Conservation (phyloP, 345 rosid genomes). For the Bruguiera sexangula region DNA sequence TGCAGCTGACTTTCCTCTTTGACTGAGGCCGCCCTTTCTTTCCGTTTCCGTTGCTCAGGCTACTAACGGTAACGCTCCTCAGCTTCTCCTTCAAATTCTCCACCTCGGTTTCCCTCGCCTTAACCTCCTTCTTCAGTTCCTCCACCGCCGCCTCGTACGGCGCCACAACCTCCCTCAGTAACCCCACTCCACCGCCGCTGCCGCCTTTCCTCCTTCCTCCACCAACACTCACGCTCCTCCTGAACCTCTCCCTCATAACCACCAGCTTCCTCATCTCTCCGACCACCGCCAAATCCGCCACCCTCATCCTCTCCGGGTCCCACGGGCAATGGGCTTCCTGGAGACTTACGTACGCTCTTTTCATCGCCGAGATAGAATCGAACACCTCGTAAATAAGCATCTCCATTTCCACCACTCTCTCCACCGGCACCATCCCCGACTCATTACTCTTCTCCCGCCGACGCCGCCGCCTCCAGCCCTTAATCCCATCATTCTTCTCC, state of each 20-base stretch:
- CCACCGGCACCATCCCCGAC: conserved; percentile 19
- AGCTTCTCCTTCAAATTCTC: conserved; percentile 78
- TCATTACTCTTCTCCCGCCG: conserved; percentile 13
- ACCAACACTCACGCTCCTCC: conserved; percentile 41
- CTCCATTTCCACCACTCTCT: conserved; percentile 53
- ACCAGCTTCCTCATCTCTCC: conserved; percentile 72
- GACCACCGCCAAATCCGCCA: conserved; percentile 76
- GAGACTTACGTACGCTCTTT: conserved; percentile 63
- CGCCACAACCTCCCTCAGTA: conserved; percentile 83
- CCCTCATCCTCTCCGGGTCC: conserved; percentile 90
- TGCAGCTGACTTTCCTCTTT: conserved; percentile 68
- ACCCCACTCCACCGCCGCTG: conserved; percentile 32
- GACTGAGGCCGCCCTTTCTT: conserved; percentile 61
- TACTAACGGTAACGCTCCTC: conserved; percentile 21
- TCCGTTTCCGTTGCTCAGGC: conserved; percentile 30
- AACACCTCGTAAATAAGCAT: conserved; percentile 66
- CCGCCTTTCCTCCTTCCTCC: conserved; percentile 18
- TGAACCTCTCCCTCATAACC: conserved; percentile 65
- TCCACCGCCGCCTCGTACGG: conserved; percentile 89
- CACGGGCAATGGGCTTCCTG: conserved; percentile 97
- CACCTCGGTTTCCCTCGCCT: conserved; percentile 61
- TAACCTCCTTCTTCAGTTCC: conserved; percentile 79
- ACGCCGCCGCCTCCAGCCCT: conserved; percentile 10
- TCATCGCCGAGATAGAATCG: conserved; percentile 61
- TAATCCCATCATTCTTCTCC: conserved; percentile 6